Evolutionary conservation across 139 green algal species (phyloP), one percentile per base, ranked within the genome.

Genomic region (Mesotaenium endlicherianum): DNA sequence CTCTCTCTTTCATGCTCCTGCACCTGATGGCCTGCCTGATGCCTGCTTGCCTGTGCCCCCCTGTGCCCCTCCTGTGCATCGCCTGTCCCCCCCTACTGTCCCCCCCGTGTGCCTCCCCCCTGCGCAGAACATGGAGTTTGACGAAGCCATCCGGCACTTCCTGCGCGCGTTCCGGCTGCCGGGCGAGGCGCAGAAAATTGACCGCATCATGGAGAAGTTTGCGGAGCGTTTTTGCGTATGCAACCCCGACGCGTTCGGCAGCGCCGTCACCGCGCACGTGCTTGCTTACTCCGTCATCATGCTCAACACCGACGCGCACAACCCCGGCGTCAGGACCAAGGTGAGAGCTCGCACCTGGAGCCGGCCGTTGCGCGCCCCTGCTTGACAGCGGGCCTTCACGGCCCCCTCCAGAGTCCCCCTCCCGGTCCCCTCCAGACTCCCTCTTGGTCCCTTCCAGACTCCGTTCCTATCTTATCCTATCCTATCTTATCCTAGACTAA

Each of bases 261-360:
- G 80, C 36, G 93, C 95, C 2, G 95, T 97, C 77, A 92, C 86
- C 40, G 92, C 95, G 0, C 97, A 98, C 85, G 74, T 97, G 57
- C 90, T 98, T 40, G 83, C 93, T 2, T 98, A 97, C 78, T 92
- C 95, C 31, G 91, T 95, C 44, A 96, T 98, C 90, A 98, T 98
- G 94, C 93, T 98, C 68, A 97, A 97, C 91, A 98, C 95, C 1
- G 95, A 98, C 77, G 93, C 93, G 1, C 95, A 98, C 92, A 97
- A 97, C 87, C 94, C 94, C 1, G 89, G 94, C 79, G 95, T 93
- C n/a, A 93, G 97, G 77, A 89, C 92, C 8, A 91, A 93, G 38
- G 90, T 98, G 77, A 86, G 58, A 34, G 78, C 85, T 45, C 26
- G 26, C 53, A 34, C 26, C 53, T 64, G 53, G 26, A 64, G 20